Evolutionary conservation across 164 flowering plant species (phyloP), one percentile per base, ranked within the genome.

Genomic region (Saururus chinensis): DNA sequence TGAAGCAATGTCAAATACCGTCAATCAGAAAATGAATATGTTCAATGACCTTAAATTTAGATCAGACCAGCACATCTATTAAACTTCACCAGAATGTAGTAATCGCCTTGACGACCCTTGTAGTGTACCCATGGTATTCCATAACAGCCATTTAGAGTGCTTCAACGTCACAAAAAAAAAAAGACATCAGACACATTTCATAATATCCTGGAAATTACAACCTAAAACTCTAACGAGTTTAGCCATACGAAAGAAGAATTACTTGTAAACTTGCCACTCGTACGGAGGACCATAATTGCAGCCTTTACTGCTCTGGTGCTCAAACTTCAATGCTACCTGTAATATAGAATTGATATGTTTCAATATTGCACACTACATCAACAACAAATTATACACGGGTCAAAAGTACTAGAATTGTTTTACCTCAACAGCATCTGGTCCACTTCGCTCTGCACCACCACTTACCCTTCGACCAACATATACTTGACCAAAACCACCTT

Each of bases 251-350:
- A 66, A 45, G 42, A 57, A 22, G n/a, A 35, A 79, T 68, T 76
- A 91, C 97, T 61, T 85, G 84, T 91, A 88, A 42, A 91, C 97
- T 77, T 91, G 93, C 97, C 97, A 88, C 83, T 91, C 97, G 62
- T 82, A 88, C 24, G 97, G 97, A 68, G 97, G 97, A 20, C 95
- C 97, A 72, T 83, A 84, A 70, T 79, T 88, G 77, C 96, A 91
- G 41, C 95, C 97, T 80, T 91, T 91, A 64, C 95, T 91, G 71
- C 77, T 86, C 10, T 86, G 82, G 61, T 88, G 97, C 75, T 91
- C 97, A 77, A 86, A 84, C 66, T 88, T 91, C 71, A 91, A 61
- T 21, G 97, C 97, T 40, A 91, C 97, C 97, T 91, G 70, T 19
- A 57, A 59, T 10, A 12, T 4, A 13, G 23, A 68, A 60, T 42